These are phyloP conservation scores for Chiua sp. DNA, from an alignment of 1,284 basidiomycete species.

Conservation along the genomic window DNA sequence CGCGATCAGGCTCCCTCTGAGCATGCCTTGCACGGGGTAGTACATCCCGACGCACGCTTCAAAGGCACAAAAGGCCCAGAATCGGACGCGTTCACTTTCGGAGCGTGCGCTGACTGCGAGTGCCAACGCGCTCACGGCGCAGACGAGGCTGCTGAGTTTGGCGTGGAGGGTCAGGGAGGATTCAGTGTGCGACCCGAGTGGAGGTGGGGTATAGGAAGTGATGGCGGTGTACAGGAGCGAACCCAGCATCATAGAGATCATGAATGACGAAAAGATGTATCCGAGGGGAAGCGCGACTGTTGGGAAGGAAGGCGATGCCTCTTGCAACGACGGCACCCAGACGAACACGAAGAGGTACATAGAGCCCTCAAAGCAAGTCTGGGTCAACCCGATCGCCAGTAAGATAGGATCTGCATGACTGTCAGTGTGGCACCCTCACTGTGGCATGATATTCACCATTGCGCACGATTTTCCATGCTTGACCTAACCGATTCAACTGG, in stretches of 20 bases:
- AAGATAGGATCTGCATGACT: slow-evolving; percentile 55
- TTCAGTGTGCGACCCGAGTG: slow-evolving; percentile 36
- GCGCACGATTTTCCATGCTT: slow-evolving; percentile 64
- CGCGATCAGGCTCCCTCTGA: slow-evolving; percentile 69
- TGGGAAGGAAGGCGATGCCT: slow-evolving; percentile 46
- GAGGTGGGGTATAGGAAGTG: slow-evolving; percentile 44
- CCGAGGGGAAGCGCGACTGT: slow-evolving; percentile 60
- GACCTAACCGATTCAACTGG: slow-evolving; percentile 56
- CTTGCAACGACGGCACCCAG: slow-evolving; percentile 78
- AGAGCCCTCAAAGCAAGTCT: slow-evolving; percentile 80
- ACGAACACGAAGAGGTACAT: slow-evolving; percentile 86
- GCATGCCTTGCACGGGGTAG: slow-evolving; percentile 79
- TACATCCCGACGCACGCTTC: slow-evolving; percentile 81
- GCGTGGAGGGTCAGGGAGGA: slow-evolving; percentile 63
- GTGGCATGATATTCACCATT: slow-evolving; percentile 46
- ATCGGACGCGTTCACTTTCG: slow-evolving; percentile 54
- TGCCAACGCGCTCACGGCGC: slow-evolving; percentile 61
- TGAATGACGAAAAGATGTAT: slow-evolving; percentile 79
- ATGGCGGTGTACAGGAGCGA: slow-evolving; percentile 69
- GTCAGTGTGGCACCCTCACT: not conserved
- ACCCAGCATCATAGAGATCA: slow-evolving; percentile 82
- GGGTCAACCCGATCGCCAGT: slow-evolving; percentile 71
- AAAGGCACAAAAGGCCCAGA: slow-evolving; percentile 76
- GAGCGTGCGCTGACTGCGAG: slow-evolving; percentile 59
- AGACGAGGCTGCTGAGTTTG: slow-evolving; percentile 68